Evolutionary conservation across 2,329 filamentous ascomycete species (phyloP), one percentile per base, ranked within the genome.

Genomic region (Botrytis tulipae): DNA sequence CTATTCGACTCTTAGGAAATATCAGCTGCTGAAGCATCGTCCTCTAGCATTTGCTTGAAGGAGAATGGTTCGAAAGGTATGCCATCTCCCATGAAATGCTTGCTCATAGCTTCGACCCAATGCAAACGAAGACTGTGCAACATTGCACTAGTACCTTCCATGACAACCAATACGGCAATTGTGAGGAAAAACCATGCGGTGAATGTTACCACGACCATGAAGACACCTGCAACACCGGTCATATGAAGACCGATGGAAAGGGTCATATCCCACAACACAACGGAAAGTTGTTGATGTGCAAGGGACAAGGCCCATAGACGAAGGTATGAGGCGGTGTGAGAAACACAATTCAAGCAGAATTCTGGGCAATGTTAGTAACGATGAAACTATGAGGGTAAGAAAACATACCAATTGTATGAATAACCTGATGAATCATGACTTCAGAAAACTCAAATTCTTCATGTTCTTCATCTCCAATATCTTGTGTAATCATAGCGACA

Each of bases 271-370:
- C 96, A 99, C 66, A 99, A 88, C 76, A 99, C 96, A 77, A 95
- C 92, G 67, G 94, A 97, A 75, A 99, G 91, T 87, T 98, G 96
- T 83, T 99, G 96, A 86, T 99, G 96, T 46, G 96, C 96, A 74
- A 99, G 91, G 2, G 96, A 99, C 79, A 99, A 84, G 46, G 96
- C 96, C 96, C 96, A 99, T 62, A 99, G 92, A 86, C 96, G 96
- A 66, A 99, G 92, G 84, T 99, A 99, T 1, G 96, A 99, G 7
- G 96, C 96, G 7, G 97, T 99, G 85, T 99, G 96, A 44, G 96
- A 99, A 76, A 99, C 95, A 83, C 95, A 98, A 87, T 99, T 99
- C 79, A 99, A 88, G 82, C 96, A 99, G 86, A 99, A 99, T 87
- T 99, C 94, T 94, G 78, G 9, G 72, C 12, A 40, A 22, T 46